phyloP scores from a whole-genome alignment of 768 basidiomycete species.

The Neoboletus subvelutipes region DNA sequence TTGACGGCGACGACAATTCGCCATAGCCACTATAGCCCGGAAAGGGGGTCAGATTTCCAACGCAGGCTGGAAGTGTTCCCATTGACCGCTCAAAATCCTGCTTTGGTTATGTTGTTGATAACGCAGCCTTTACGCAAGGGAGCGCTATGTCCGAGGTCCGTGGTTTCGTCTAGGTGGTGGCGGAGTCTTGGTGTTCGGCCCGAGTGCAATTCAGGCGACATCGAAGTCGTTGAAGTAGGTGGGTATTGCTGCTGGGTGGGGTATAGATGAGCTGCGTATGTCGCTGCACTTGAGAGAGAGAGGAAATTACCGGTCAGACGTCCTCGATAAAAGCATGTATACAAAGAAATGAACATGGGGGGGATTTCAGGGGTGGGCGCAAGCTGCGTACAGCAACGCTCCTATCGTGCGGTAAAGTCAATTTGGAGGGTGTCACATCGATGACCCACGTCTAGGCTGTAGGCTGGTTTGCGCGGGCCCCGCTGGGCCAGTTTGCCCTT shows the following conservation, averaged over 20 bases:
- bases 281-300: neutral
- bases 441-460: too few species aligned
- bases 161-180: neutral
- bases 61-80: neutral
- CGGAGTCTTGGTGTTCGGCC: neutral
- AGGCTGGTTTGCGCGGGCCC: neutral
- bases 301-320: neutral
- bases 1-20: neutral
- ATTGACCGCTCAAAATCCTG: neutral
- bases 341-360: neutral
- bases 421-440: neutral
- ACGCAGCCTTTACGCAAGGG: neutral
- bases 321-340: neutral
- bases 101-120: neutral
- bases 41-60: neutral
- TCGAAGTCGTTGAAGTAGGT: neutral
- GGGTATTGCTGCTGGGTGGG: neutral
- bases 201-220: neutral
- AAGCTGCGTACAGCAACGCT: neutral
- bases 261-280: neutral
- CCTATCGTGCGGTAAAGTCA: neutral
- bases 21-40: neutral
- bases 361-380: too few species aligned
- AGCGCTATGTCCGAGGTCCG: neutral
- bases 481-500: neutral